These are phyloP conservation scores for Citrus maxima DNA, from an alignment of 345 rosid genomes.

Conservation along the genomic window DNA sequence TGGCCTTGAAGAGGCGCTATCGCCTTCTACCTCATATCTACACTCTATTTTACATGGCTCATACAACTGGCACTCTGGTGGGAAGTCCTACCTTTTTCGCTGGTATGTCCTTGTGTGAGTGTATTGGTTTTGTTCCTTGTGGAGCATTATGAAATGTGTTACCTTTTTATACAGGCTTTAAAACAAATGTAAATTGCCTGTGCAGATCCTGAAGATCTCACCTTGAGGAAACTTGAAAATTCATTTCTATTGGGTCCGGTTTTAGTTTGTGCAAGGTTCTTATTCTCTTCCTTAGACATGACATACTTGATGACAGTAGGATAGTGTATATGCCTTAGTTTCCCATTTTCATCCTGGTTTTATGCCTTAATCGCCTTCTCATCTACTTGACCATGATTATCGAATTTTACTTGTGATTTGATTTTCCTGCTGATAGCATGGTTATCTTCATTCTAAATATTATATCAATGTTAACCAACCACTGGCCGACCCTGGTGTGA, in stretches of 20 bases:
- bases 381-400: neutral
- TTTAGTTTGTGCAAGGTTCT: constrained; percentile 69
- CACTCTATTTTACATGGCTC: constrained; percentile 83
- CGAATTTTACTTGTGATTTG: neutral
- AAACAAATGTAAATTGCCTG: neutral
- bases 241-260: constrained; percentile 85
- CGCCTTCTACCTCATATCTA: constrained; percentile 79
- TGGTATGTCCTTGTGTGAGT: constrained; percentile 41
- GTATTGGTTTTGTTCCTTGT: constrained; percentile 7
- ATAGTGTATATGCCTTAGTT: neutral
- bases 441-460: neutral
- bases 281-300: constrained; percentile 19
- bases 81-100: constrained; percentile 81
- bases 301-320: constrained; percentile 6
- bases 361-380: neutral
- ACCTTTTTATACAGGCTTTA: neutral
- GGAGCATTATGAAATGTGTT: neutral
- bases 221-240: constrained; percentile 63
- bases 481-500: neutral
- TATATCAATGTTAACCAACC: neutral
- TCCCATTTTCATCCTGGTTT: neutral
- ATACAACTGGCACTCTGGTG: constrained; percentile 69
- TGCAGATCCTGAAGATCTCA: constrained; percentile 76
- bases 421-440: neutral
- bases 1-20: constrained; percentile 87